Evolutionary conservation across 139 green algal species (phyloP), one percentile per base, ranked within the genome.

Genomic region (Coelastrella sp.): DNA sequence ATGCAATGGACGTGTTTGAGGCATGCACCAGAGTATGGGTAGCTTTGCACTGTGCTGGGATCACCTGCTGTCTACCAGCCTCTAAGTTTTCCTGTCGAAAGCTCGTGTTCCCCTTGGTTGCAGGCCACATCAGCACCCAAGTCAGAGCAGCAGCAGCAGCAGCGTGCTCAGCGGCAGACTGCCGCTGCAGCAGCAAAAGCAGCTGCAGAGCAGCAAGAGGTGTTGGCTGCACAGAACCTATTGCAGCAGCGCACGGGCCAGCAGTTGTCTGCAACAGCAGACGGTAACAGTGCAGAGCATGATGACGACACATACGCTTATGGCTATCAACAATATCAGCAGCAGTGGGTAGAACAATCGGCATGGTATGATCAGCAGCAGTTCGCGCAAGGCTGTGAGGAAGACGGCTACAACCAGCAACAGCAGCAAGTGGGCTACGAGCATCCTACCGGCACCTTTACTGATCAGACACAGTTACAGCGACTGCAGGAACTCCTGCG

Each of bases 261-360:
- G 8, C 43, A 63, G 32, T 32, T 53, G 71, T 23, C 21, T 59
- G 38, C 68, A 38, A 21, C 68, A 77, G 68, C 68, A 77, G 68
- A 30, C 27, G 68, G 68, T 38, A 38, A 38, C 43, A 9, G 68
- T 3, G 53, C 53, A 64, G 53, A 64, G 6, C 17, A 34, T 27
- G 53, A 64, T 3, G 53, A 64, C 30, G 6, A 34, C 30, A 27
- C 53, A 9, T 27, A 64, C 5, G 4, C 17, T 21, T 64, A 64
- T 27, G 17, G 7, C 21, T 32, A 69, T 30, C 62, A 41, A 30
- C n/a, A n/a, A n/a, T n/a, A n/a, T n/a, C 62, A 69, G 62, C 62
- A 69, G 17, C 17, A n/a, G 30, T 64, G 2, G 53, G 4, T n/a
- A 7, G 62, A 69, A 41, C 62, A 69, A 40, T 21, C 8, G 8